These are phyloP conservation scores for Bocquillonia castaneifolia DNA, from an alignment of 441 rosid genomes.

Conservation along the genomic window DNA sequence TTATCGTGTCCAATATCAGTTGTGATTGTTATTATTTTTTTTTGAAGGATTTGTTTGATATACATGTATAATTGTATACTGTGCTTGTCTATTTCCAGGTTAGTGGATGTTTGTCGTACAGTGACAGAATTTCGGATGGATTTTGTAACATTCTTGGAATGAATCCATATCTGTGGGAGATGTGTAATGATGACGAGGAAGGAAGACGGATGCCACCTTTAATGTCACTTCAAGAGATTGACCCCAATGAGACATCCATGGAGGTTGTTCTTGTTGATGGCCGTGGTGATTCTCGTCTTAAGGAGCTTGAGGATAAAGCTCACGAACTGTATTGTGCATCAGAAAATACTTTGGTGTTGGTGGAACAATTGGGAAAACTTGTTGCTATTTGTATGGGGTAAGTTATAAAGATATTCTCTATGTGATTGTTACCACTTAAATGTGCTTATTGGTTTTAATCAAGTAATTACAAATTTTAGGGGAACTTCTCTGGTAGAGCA, in stretches of 20 bases:
- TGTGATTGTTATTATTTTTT: not conserved
- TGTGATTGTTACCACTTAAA: not conserved
- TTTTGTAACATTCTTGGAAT: conserved; percentile 89
- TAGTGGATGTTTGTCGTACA: conserved; percentile 83
- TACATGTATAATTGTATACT: too few relatives aligned
- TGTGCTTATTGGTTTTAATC: conserved; percentile 5
- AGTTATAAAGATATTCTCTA: conserved; percentile 3
- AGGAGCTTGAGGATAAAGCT: conserved; percentile 84
- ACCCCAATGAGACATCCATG: conserved; percentile 66
- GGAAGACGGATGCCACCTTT: conserved; percentile 66
- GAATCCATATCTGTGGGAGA: conserved; percentile 86
- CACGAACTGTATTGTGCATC: conserved; percentile 70
- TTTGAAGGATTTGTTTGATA: not conserved
- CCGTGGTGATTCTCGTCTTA: conserved; percentile 63
- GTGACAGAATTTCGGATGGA: conserved; percentile 82
- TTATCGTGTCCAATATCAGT: not conserved
- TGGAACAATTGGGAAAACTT: conserved; percentile 79
- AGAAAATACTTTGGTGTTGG: conserved; percentile 57
- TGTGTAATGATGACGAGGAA: conserved; percentile 74
- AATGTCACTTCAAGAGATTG: conserved; percentile 63
- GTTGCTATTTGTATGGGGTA: conserved; percentile 94
- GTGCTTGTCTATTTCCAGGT: conserved; percentile 40
- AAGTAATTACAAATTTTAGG: conserved; percentile 36
- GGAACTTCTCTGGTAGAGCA: conserved; percentile 75
- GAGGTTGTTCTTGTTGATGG: conserved; percentile 85